These are phyloP conservation scores for Halteria grandinella DNA, from an alignment of 73 alveolate genomes.

Conservation along the genomic window DNA sequence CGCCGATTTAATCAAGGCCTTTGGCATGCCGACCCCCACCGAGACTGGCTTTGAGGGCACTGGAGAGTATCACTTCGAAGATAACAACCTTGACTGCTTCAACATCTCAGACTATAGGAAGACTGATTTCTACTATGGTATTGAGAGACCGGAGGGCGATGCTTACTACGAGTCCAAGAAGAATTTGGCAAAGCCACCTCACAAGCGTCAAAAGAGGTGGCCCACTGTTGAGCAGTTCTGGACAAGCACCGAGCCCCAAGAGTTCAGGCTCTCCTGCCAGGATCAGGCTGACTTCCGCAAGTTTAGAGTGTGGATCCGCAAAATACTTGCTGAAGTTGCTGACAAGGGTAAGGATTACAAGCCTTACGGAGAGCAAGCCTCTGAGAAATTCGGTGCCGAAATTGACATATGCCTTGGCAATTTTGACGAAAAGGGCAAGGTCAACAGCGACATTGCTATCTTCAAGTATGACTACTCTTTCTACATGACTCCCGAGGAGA, in stretches of 20 bases:
- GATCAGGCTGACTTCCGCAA: conserved; percentile 36
- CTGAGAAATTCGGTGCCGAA: not conserved
- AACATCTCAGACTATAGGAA: conserved; percentile 8
- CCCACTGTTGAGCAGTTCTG: conserved; percentile 41
- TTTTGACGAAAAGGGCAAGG: not conserved
- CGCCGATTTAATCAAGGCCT: conserved; percentile 11
- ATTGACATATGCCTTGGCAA: conserved; percentile 20
- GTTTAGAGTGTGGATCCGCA: conserved; percentile 39
- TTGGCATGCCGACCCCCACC: conserved; percentile 25
- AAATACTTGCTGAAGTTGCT: not conserved
- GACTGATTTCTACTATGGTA: conserved; percentile 28
- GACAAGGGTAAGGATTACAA: not conserved
- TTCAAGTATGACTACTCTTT: conserved; percentile 14
- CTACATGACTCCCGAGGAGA: conserved; percentile 10
- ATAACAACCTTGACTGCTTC: conserved; percentile 40
- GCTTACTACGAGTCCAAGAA: conserved; percentile 45
- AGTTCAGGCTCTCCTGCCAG: conserved; percentile 12
- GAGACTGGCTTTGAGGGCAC: not conserved
- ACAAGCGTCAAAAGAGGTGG: conserved; percentile 11
- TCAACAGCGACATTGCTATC: not conserved
- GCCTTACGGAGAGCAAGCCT: not conserved
- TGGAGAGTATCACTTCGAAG: conserved; percentile 54
- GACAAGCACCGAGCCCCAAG: conserved; percentile 2
- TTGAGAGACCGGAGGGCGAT: conserved; percentile 13
- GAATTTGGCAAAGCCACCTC: not conserved